Evolutionary conservation across 192 early-diverging fungal genomes (phyloP).

Genomic region (Podila verticillata): DNA sequence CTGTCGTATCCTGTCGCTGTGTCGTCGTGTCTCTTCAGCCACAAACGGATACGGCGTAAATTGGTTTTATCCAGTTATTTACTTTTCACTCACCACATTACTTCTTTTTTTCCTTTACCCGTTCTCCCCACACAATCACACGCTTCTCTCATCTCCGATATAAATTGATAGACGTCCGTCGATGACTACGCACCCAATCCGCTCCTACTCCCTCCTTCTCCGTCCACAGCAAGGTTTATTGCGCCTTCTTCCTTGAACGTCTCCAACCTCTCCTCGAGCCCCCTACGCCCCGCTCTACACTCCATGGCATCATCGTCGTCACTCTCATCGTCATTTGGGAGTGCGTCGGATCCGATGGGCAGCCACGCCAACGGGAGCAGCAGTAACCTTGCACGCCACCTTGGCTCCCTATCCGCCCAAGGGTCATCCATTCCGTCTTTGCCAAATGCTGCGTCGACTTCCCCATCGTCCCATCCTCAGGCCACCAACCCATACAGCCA

Average conservation of each 20-base stretch:
- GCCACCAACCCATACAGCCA: constrained; percentile 18
- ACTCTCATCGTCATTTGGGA: constrained; percentile 41
- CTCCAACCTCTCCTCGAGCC: constrained; percentile 36
- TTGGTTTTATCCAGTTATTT: too few relatives aligned
- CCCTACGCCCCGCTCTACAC: constrained; percentile 34
- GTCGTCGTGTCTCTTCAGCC: too few relatives aligned
- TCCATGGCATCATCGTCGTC: constrained; percentile 46
- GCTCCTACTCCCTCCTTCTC: constrained; percentile 41
- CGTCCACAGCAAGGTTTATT: constrained; percentile 44
- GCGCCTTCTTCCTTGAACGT: constrained; percentile 30
- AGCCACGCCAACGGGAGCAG: constrained; percentile 12
- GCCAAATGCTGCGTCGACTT: constrained; percentile 14
- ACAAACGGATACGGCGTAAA: too few relatives aligned
- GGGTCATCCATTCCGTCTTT: constrained; percentile 16
- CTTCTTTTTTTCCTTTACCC: background rate
- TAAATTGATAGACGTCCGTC: constrained; percentile 19
- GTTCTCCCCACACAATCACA: background rate
- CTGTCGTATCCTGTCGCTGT: background rate
- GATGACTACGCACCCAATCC: constrained; percentile 46
- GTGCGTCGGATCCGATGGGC: constrained; percentile 18
- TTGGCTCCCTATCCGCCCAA: background rate
- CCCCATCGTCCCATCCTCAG: constrained; percentile 29
- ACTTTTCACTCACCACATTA: background rate
- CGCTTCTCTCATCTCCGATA: background rate
- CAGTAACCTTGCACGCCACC: constrained; percentile 16